Percentiles rank a stretch among this genome's conserved stretches.
Conservation (phyloP, 2,329 filamentous ascomycete genomes). For the Cercospora sojina region DNA sequence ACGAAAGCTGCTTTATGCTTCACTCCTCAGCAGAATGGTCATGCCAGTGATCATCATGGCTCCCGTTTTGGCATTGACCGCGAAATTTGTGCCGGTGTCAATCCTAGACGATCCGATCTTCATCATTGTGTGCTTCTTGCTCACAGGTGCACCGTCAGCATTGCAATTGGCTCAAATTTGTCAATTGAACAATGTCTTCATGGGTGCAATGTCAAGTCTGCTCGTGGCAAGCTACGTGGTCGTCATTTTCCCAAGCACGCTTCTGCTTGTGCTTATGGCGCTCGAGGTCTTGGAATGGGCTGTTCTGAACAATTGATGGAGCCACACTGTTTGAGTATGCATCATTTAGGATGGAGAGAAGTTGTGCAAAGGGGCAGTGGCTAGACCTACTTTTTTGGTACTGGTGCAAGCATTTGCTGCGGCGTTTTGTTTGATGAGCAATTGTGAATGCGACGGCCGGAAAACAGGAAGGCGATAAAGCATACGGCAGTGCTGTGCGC, state of each 20-base stretch:
- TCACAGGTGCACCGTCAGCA: conserved; percentile 89
- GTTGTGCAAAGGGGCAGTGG: neutral
- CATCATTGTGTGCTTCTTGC: conserved; percentile 93
- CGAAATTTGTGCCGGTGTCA: conserved; percentile 87
- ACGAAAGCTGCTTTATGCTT: conserved; percentile 79
- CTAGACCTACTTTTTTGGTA: neutral
- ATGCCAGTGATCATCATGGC: conserved; percentile 91
- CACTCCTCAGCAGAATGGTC: conserved; percentile 85
- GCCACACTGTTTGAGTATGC: neutral
- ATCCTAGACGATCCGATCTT: conserved; percentile 98
- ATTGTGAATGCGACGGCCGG: neutral
- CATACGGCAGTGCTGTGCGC: neutral
- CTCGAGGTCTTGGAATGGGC: conserved; percentile 94
- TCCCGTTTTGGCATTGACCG: conserved; percentile 78
- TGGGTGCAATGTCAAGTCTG: conserved; percentile 88
- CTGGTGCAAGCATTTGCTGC: neutral
- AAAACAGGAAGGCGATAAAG: neutral
- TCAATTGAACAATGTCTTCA: conserved; percentile 95
- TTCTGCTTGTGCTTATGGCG: conserved; percentile 85
- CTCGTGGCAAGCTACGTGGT: conserved; percentile 96
- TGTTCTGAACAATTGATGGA: conserved; percentile 17
- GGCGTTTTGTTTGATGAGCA: neutral
- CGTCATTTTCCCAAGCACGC: conserved; percentile 89
- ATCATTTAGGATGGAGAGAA: neutral
- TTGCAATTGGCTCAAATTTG: conserved; percentile 96